A percentile compares a stretch with the other conserved stretches of the same genome.
phyloP scores from a whole-genome alignment of 2,329 filamentous ascomycete species.

The Penicillium sp. region DNA sequence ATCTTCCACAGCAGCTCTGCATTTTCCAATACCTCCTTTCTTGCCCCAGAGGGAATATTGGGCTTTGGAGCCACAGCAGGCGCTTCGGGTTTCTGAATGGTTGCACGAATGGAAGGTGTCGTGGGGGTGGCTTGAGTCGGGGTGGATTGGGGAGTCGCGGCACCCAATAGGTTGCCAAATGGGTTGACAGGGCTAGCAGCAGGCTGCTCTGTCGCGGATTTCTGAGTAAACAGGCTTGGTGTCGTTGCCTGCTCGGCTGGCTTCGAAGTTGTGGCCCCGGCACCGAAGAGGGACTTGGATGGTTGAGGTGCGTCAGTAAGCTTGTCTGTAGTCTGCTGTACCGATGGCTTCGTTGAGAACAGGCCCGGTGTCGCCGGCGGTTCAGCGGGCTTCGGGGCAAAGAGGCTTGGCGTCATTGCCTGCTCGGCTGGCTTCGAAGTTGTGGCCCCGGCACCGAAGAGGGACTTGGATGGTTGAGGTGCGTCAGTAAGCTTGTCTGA shows the following conservation, averaged over 20 bases:
- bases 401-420: constrained; percentile 13
- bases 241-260: constrained; percentile 14
- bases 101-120: constrained; percentile 15
- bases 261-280: neutral
- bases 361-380: constrained; percentile 11
- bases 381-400: constrained; percentile 9
- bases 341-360: constrained; percentile 12
- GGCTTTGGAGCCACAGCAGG: constrained; percentile 17
- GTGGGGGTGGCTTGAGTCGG: neutral
- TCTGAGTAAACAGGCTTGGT: constrained; percentile 23
- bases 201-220: constrained; percentile 4
- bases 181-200: constrained; percentile 1
- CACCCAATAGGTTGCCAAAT: constrained; percentile 26
- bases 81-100: constrained; percentile 12
- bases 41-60: constrained; percentile 21
- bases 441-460: constrained; percentile 29
- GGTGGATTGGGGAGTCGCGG: constrained; percentile 9
- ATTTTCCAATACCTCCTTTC: constrained; percentile 21
- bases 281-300: constrained; percentile 33
- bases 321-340: neutral
- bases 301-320: neutral
- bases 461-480: constrained; percentile 17
- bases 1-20: constrained; percentile 32
- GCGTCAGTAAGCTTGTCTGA: neutral
- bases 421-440: neutral